Evolutionary conservation across 1,284 basidiomycete genomes (phyloP).

Genomic region (Termitomyces sp.): DNA sequence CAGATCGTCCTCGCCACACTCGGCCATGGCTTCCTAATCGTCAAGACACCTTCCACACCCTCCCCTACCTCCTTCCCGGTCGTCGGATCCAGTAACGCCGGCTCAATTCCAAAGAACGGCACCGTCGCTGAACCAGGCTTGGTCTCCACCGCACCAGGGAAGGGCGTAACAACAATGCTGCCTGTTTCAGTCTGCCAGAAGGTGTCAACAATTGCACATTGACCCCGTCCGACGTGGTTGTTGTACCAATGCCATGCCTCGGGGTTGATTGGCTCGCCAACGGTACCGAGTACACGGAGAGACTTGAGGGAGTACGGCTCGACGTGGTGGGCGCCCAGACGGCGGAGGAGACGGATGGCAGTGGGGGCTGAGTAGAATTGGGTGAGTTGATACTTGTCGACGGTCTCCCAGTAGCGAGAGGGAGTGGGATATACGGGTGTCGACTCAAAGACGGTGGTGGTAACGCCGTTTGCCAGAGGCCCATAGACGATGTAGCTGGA

Average conservation of each 20-base stretch:
- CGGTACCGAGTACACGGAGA: conserved; percentile 85
- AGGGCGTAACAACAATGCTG: conserved; percentile 90
- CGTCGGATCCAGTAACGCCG: conserved; percentile 82
- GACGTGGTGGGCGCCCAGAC: conserved; percentile 77
- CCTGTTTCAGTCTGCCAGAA: conserved; percentile 99
- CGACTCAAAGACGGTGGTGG: conserved; percentile 93
- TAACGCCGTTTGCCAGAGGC: conserved; percentile 85
- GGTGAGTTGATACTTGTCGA: conserved; percentile 90
- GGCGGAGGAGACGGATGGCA: conserved; percentile 87
- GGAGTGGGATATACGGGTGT: conserved; percentile 97
- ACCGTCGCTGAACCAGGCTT: conserved; percentile 97
- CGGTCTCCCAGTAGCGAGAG: conserved; percentile 95
- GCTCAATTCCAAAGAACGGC: conserved; percentile 95
- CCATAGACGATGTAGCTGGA: conserved; percentile 91
- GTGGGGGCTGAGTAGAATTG: conserved; percentile 94
- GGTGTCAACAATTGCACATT: conserved; percentile 96
- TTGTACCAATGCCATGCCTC: conserved; percentile 99
- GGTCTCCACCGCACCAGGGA: conserved; percentile 92
- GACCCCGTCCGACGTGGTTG: conserved; percentile 83
- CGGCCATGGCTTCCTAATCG: conserved; percentile 87
- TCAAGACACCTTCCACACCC: conserved; percentile 87
- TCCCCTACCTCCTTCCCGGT: conserved; percentile 63
- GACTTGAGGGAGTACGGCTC: conserved; percentile 80
- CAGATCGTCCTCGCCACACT: conserved; percentile 94
- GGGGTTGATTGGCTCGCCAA: conserved; percentile 98